Evolutionary conservation across 768 basidiomycete genomes (phyloP).

Genomic region (Phallus indusiatus): DNA sequence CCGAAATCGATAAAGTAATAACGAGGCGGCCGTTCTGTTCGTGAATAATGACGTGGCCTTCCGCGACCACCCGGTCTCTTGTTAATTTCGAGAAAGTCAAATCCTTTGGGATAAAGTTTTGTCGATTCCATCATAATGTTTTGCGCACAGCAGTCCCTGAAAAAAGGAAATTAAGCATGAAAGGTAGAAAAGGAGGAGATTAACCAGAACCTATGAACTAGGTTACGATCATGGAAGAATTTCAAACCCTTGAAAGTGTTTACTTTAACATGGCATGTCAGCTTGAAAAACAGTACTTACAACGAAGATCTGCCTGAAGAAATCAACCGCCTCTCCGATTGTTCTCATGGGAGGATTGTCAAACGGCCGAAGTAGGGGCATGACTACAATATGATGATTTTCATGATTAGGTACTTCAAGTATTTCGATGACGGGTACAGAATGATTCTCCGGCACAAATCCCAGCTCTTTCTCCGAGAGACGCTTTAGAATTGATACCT

Average conservation of each 20-base stretch:
- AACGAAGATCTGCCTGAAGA: constrained; percentile 24
- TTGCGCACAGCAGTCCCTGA: constrained; percentile 8
- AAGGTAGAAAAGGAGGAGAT: neutral
- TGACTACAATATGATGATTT: constrained; percentile 16
- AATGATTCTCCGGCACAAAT: constrained; percentile 21
- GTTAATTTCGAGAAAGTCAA: constrained; percentile 8
- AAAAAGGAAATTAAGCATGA: neutral
- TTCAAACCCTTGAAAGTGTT: constrained; percentile 21
- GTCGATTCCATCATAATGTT: constrained; percentile 16
- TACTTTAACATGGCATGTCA: neutral
- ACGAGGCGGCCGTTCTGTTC: constrained; percentile 17
- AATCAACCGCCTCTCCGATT: constrained; percentile 23
- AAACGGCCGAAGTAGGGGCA: constrained; percentile 20
- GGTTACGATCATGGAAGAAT: constrained; percentile 29
- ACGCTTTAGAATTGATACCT: constrained; percentile 13
- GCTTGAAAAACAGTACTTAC: constrained; percentile 11
- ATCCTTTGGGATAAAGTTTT: constrained; percentile 12
- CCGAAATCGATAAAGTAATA: constrained; percentile 23
- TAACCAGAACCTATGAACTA: constrained; percentile 25
- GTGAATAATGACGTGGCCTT: constrained; percentile 5
- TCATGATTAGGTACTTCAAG: constrained; percentile 15
- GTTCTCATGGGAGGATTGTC: constrained; percentile 20
- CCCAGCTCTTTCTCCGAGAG: constrained; percentile 15
- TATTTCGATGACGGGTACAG: constrained; percentile 20
- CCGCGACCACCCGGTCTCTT: constrained; percentile 2